phyloP scores from a whole-genome alignment of 768 basidiomycete genomes.

The Sarcomyxa edulis region DNA sequence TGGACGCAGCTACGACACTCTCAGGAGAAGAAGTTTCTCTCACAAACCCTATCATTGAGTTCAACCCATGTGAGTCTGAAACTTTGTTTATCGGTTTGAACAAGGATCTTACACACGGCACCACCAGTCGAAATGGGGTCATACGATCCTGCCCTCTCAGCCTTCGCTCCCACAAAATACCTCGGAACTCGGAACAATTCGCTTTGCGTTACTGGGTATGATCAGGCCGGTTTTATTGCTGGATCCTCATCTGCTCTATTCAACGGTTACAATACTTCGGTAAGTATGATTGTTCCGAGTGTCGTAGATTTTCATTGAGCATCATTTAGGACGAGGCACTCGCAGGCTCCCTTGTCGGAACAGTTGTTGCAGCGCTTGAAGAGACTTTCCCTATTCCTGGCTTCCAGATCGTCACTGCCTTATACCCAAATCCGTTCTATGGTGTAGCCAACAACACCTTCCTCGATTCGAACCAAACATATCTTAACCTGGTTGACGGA shows the following conservation, averaged over 20 bases:
- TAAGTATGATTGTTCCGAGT: not conserved
- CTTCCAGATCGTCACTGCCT: not conserved
- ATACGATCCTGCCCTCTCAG: constrained; percentile 44
- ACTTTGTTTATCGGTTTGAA: constrained; percentile 16
- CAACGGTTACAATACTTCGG: constrained; percentile 13
- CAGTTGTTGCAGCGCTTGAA: constrained; percentile 16
- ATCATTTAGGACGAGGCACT: constrained; percentile 3
- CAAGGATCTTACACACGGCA: constrained; percentile 9
- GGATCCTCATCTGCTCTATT: constrained; percentile 48
- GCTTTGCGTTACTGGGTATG: constrained; percentile 49
- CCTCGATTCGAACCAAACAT: constrained; percentile 29
- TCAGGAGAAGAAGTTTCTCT: constrained; percentile 19
- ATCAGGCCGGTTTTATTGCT: constrained; percentile 46
- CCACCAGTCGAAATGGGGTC: constrained; percentile 47
- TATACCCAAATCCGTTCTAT: constrained; percentile 31
- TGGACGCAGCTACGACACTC: constrained; percentile 16
- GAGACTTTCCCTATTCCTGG: constrained; percentile 17
- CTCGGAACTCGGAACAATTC: constrained; percentile 40
- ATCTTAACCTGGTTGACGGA: constrained; percentile 48
- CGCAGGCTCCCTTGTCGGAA: constrained; percentile 13
- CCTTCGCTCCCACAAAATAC: constrained; percentile 38
- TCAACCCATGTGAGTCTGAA: constrained; percentile 2
- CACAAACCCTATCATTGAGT: constrained; percentile 25
- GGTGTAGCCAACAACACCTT: constrained; percentile 31
- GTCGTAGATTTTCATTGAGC: not conserved